Conservation (phyloP, 2,329 filamentous ascomycete species). For the Huntiella moniliformis region DNA sequence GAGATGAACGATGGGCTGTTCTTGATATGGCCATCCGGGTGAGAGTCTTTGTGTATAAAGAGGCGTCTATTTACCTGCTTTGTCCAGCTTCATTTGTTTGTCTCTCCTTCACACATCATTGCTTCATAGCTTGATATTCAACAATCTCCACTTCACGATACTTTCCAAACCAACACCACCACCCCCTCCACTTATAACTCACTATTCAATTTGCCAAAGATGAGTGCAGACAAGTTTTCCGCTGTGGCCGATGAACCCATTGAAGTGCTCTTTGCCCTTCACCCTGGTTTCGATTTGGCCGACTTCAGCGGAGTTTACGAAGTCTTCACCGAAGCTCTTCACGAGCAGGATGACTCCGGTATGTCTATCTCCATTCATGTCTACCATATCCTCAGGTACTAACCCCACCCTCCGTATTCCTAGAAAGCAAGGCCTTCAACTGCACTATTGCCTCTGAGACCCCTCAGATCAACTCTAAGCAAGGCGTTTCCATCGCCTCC, state of each 20-base stretch:
- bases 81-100: too few relatives aligned
- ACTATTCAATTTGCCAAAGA: constrained; percentile 23
- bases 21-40: too few relatives aligned
- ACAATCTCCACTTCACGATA: too few relatives aligned
- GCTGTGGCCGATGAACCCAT: constrained; percentile 40
- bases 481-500: constrained; percentile 52
- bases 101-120: too few relatives aligned
- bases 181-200: constrained; percentile 6
- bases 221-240: constrained; percentile 38
- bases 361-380: constrained; percentile 16
- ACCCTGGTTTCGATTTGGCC: constrained; percentile 39
- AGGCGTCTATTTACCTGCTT: too few relatives aligned
- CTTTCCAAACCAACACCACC: background rate
- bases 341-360: constrained; percentile 35
- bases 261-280: constrained; percentile 41
- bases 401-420: background rate
- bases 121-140: too few relatives aligned
- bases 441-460: constrained; percentile 35
- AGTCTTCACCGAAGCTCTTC: constrained; percentile 30
- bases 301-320: constrained; percentile 39
- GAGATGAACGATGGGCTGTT: too few relatives aligned
- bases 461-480: constrained; percentile 33
- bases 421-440: constrained; percentile 39
- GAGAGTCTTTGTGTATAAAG: too few relatives aligned
- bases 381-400: background rate